Percentiles rank a stretch among this genome's conserved stretches.
These are phyloP conservation scores for Hypoxylon sp. DNA, from an alignment of 2,329 filamentous ascomycete species.

Conservation along the genomic window DNA sequence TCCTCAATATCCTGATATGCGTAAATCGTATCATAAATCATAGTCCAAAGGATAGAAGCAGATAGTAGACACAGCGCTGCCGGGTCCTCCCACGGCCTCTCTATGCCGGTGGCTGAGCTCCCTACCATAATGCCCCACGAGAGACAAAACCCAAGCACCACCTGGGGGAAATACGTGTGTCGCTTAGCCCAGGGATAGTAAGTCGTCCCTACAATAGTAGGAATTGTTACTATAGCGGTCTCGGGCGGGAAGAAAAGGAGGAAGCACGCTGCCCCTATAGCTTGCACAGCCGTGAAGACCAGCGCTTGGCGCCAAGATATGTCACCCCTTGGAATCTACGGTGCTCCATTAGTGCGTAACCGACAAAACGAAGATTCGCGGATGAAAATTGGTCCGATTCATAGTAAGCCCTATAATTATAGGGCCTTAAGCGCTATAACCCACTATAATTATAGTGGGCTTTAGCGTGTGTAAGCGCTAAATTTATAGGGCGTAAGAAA, in stretches of 20 bases:
- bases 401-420: too few relatives aligned
- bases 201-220: conserved; percentile 47
- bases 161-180: conserved; percentile 54
- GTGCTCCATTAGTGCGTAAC: too few relatives aligned
- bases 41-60: conserved; percentile 51
- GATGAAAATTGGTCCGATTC: too few relatives aligned
- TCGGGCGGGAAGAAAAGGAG: conserved; percentile 44
- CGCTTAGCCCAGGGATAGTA: conserved; percentile 56
- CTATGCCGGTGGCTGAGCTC: background rate
- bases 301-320: conserved; percentile 49
- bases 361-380: too few relatives aligned
- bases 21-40: conserved; percentile 56
- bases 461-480: too few relatives aligned
- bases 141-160: conserved; percentile 54
- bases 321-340: conserved; percentile 53
- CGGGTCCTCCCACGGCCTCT: conserved; percentile 39
- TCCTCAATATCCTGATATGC: conserved; percentile 54
- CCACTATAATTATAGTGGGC: too few relatives aligned
- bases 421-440: too few relatives aligned
- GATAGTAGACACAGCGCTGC: conserved; percentile 47
- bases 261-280: conserved; percentile 45
- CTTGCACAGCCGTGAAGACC: conserved; percentile 50
- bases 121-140: conserved; percentile 53
- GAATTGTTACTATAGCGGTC: conserved; percentile 46
- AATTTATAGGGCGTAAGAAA: too few relatives aligned